Conservation (phyloP, 441 rosid genomes). For the Eutrema salsugineum region DNA sequence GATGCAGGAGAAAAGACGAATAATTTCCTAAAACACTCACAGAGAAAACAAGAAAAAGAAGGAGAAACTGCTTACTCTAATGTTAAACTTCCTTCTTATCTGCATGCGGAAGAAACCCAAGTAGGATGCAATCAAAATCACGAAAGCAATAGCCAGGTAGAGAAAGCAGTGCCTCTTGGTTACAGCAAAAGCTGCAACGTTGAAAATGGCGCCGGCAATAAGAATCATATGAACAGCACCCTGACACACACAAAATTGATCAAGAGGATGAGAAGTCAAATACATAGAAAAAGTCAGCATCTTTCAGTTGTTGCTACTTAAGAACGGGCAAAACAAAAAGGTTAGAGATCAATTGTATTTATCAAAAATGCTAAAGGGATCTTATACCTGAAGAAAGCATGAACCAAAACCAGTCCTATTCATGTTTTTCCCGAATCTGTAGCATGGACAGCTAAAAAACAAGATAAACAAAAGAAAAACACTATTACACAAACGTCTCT, state of each 20-base stretch:
- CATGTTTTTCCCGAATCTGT: conserved; percentile 91
- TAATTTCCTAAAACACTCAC: background rate
- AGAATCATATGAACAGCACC: conserved; percentile 60
- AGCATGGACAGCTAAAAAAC: conserved; percentile 83
- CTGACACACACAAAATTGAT: conserved; percentile 39
- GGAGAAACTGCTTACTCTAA: conserved; percentile 56
- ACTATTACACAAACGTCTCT: conserved; percentile 11
- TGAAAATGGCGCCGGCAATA: conserved; percentile 39
- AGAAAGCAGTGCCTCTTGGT: conserved; percentile 61
- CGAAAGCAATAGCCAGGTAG: conserved; percentile 55
- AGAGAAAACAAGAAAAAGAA: background rate
- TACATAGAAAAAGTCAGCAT: background rate
- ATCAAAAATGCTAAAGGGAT: background rate
- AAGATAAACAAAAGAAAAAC: background rate
- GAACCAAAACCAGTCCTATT: conserved; percentile 76
- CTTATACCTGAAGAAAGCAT: conserved; percentile 75
- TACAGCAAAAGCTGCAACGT: conserved; percentile 49
- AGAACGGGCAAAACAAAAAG: background rate
- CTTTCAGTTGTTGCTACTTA: conserved; percentile 1
- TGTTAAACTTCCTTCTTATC: conserved; percentile 70
- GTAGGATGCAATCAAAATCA: conserved; percentile 53
- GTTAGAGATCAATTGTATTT: background rate
- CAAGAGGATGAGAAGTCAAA: conserved; percentile 1
- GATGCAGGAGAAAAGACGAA: background rate
- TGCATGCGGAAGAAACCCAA: conserved; percentile 70